Base-by-base conservation (phyloP, 1,284 basidiomycete genomes). In the Irpex sp. region DNA sequence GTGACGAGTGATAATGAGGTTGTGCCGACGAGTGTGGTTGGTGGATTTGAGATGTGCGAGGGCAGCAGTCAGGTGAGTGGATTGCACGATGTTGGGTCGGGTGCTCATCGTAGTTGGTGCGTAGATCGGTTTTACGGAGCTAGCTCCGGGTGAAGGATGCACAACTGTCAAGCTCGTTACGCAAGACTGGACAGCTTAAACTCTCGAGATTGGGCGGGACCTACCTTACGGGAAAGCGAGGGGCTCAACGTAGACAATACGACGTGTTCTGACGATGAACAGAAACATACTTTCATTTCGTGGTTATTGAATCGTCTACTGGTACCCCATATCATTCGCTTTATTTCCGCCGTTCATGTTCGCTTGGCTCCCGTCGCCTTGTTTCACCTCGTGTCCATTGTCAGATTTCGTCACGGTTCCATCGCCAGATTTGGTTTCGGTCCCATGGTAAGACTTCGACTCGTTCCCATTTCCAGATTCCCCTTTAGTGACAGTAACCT, bases 401-500 rank as follows among this genome's bases (percentile, higher is more conserved):
- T 28, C 28, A 28, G 28, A 28, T 5, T 28, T 28, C 28, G 28
- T 28, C 28, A 28, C 28, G 28, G 28, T 28, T 5, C 28, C 28
- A 28, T 28, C 28, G 28, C 28, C 28, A 28, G 28, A 28, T 28
- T 28, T 28, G 28, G 28, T 28, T 5, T 28, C 28, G 28, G 28
- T 28, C 28, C 28, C 28, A 28, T 28, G 28, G 28, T 28, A 3
- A 28, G 28, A 28, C 28, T 28, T 28, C 28, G 28, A 28, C 28
- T 28, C 28, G 39, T 5, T 7, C 39, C 16, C 39, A 42, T 14
- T 10, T 4, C 18, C 21, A 23, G 6, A 12, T 39, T 65, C 66
- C 18, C 61, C 63, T 59, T 72, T 72, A 47, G 65, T 64, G 28
- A 88, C 80, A 45, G 83, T 85, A 23, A 90, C 84, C 23, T 80